Conservation (phyloP, 257 asterid species). For the Gynochthodes officinalis region DNA sequence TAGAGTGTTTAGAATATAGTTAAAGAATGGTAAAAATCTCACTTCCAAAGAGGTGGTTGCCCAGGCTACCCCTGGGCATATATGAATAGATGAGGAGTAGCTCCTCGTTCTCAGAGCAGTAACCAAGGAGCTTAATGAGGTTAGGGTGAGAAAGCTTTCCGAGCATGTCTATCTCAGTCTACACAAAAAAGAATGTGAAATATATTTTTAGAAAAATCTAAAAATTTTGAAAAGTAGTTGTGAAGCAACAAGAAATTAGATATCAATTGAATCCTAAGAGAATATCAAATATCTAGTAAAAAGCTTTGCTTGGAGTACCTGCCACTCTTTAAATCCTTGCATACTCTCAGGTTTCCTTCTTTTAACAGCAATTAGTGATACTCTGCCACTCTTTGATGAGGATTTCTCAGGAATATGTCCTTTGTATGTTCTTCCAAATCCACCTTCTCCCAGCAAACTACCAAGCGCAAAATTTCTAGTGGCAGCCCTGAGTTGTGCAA, state of each 20-base stretch:
- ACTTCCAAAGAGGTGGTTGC: slow-evolving; percentile 90
- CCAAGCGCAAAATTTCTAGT: slow-evolving; percentile 62
- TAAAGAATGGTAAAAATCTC: slow-evolving; percentile 35
- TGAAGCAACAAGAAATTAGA: not conserved
- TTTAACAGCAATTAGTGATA: slow-evolving; percentile 63
- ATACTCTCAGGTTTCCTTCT: slow-evolving; percentile 48
- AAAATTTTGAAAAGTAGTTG: not conserved
- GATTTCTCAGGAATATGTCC: slow-evolving; percentile 63
- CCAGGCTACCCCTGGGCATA: slow-evolving; percentile 84
- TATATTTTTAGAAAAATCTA: not conserved
- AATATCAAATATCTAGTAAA: not conserved
- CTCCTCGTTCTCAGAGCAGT: slow-evolving; percentile 68
- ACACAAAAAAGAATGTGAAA: slow-evolving; percentile 18
- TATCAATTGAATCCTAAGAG: not conserved
- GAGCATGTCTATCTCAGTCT: slow-evolving; percentile 72
- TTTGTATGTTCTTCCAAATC: slow-evolving; percentile 73
- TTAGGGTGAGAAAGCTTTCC: slow-evolving; percentile 77
- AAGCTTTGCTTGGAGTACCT: slow-evolving; percentile 29
- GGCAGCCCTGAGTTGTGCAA: slow-evolving; percentile 51
- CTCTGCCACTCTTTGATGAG: slow-evolving; percentile 29
- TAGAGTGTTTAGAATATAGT: slow-evolving; percentile 2
- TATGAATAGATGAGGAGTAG: slow-evolving; percentile 71
- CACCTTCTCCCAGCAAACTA: slow-evolving; percentile 74
- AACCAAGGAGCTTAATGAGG: slow-evolving; percentile 71
- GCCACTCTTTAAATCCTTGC: slow-evolving; percentile 74